These are phyloP conservation scores for Talaromyces piceae DNA, from an alignment of 2,329 filamentous ascomycete species.

Conservation along the genomic window DNA sequence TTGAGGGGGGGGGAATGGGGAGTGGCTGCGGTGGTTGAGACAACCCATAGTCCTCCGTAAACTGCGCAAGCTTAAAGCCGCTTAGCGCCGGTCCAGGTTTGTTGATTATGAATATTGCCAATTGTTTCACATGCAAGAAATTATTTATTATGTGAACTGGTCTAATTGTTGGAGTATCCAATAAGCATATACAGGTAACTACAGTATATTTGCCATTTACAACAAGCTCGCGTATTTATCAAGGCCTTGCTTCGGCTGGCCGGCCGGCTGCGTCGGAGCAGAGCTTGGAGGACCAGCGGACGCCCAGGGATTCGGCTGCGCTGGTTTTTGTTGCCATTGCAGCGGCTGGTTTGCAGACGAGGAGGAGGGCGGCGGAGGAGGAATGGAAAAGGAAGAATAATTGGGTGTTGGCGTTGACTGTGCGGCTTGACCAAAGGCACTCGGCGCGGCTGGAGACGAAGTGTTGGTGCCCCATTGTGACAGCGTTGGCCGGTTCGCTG, in stretches of 20 bases:
- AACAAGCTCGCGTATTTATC: conserved; percentile 53
- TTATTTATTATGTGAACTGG: neutral
- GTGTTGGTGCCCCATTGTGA: neutral
- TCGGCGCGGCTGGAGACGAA: neutral
- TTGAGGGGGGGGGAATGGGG: too few relatives aligned
- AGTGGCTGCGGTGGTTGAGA: too few relatives aligned
- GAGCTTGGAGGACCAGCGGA: conserved; percentile 18
- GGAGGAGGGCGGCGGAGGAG: conserved; percentile 24
- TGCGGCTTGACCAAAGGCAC: conserved; percentile 12
- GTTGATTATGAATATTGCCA: neutral
- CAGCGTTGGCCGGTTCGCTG: conserved; percentile 3
- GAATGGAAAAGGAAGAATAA: conserved; percentile 34
- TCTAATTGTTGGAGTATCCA: neutral
- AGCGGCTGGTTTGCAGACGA: conserved; percentile 17
- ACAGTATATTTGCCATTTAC: conserved; percentile 21
- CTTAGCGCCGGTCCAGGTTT: neutral
- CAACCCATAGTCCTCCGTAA: too few relatives aligned
- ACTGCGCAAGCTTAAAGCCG: neutral
- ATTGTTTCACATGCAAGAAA: neutral
- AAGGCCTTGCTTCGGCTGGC: conserved; percentile 36
- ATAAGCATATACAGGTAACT: conserved; percentile 3
- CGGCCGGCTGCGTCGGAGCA: conserved; percentile 20
- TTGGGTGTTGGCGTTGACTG: conserved; percentile 19
- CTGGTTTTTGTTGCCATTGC: conserved; percentile 8
- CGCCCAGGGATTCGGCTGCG: conserved; percentile 14